Percentiles rank a stretch among this genome's conserved stretches.
Conservation (phyloP, 805 yeast species). For the Grigorovia transvaalensis region DNA sequence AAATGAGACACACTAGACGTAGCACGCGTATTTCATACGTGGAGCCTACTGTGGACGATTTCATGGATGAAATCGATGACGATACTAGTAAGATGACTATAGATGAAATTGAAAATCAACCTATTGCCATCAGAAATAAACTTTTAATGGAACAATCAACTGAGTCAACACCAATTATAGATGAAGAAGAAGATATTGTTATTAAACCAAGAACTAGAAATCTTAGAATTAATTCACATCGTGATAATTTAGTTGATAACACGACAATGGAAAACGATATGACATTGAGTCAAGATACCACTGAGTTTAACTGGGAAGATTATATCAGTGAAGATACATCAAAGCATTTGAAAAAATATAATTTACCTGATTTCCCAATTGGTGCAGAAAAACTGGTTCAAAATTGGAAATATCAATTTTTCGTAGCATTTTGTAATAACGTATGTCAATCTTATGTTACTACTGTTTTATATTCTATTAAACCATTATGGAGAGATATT, state of each 20-base stretch:
- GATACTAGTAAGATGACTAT: neutral
- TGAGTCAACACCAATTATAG: neutral
- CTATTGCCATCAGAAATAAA: neutral
- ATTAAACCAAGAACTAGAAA: neutral
- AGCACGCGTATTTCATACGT: slow-evolving; percentile 3
- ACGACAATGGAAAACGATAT: neutral
- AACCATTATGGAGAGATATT: slow-evolving; percentile 22
- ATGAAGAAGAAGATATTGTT: neutral
- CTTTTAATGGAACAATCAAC: neutral
- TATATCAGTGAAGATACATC: slow-evolving; percentile 17
- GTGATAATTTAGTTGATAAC: neutral
- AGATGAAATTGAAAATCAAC: neutral
- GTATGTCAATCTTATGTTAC: slow-evolving; percentile 22
- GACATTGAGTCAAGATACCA: neutral
- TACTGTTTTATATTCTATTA: slow-evolving; percentile 3
- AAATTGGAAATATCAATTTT: slow-evolving; percentile 26
- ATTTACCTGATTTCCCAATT: slow-evolving; percentile 1
- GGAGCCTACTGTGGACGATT: neutral
- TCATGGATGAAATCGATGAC: neutral
- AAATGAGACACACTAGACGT: slow-evolving; percentile 5
- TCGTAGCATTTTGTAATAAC: slow-evolving; percentile 26
- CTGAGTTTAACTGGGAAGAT: slow-evolving; percentile 14
- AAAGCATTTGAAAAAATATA: slow-evolving; percentile 14
- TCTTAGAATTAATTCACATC: neutral
- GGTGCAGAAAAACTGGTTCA: slow-evolving; percentile 7